Evolutionary conservation across 331 rosid genomes (phyloP), one percentile per base, ranked within the genome.

Genomic region (Quercus tomentella): DNA sequence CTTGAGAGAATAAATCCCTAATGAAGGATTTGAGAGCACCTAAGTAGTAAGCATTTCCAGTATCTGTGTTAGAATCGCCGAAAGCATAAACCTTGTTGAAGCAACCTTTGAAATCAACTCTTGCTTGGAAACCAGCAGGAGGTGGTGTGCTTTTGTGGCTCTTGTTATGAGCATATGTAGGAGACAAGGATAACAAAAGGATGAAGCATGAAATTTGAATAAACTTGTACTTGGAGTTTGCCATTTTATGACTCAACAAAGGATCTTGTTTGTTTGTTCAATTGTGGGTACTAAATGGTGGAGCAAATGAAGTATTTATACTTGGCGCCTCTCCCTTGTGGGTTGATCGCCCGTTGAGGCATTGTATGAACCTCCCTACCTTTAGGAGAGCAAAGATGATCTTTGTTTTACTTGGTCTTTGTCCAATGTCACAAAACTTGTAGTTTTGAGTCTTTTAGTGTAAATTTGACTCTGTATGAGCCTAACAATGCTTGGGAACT

Each of bases 41-140:
- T 11, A 54, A 23, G 2, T 9, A 20, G 21, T 51, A 28, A 73
- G 41, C 76, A 55, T 73, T 73, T 11, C 76, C 65, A 9, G 76
- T 73, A 45, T 73, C 76, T 16, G 76, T 52, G 63, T 16, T 26
- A 1, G 76, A 73, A 18, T 52, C 76, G 1, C 76, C 65, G 5
- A 73, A 54, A 54, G 76, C 76, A 73, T 49, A 73, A 55, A 73
- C 25, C 76, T 55, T 73, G 16, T 37, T 16, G 23, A 73, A 73
- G 63, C 58, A 73, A 56, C 28, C 63, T 20, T 73, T 54, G 45
- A 8, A 51, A 51, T 72, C 54, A 1, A 28, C 7, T 63, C 4
- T 37, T 63, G 41, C 9, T 35, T 35, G 41, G 41, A 35, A 35
- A 35, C 41, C 2, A 21, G 43, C 1, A 14, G 20, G 5, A 61